These are phyloP conservation scores for Globisporangium camurandrum DNA, from an alignment of 352 stramenopile genomes.

Conservation along the genomic window DNA sequence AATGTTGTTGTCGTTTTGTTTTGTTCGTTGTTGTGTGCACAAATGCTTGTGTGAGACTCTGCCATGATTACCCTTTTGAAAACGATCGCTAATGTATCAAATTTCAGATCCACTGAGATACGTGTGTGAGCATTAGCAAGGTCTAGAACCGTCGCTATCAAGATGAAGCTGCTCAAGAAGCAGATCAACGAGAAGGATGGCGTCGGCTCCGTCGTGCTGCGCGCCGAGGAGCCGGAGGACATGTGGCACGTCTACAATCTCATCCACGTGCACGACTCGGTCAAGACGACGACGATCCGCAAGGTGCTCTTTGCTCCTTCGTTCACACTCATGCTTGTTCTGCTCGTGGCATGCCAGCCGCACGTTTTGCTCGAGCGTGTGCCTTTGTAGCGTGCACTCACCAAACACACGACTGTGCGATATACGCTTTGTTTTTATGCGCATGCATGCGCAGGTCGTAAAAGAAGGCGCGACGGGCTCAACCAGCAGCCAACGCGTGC, in stretches of 20 bases:
- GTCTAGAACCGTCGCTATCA: neutral
- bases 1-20: no score
- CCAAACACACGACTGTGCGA: no score
- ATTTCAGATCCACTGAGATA: no score
- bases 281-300: slow-evolving; percentile 95
- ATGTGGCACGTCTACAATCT: slow-evolving; percentile 99
- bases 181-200: slow-evolving; percentile 94
- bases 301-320: slow-evolving; percentile 71
- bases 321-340: neutral
- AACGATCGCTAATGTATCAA: no score
- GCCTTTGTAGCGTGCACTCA: no score
- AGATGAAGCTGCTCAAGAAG: slow-evolving; percentile 91
- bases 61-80: no score
- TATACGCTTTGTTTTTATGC: neutral
- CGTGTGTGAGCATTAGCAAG: no score
- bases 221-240: slow-evolving; percentile 95
- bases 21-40: no score
- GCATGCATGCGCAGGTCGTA: slow-evolving; percentile 59
- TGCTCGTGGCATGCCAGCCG: neutral
- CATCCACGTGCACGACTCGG: slow-evolving; percentile 89
- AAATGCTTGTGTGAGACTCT: no score
- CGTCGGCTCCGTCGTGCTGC: slow-evolving; percentile 86
- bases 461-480: slow-evolving; percentile 94
- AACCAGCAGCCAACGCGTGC: slow-evolving; percentile 92
- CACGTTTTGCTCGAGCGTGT: neutral